phyloP scores from a whole-genome alignment of 2,329 filamentous ascomycete genomes.

The Hymenoscyphus salicellus region DNA sequence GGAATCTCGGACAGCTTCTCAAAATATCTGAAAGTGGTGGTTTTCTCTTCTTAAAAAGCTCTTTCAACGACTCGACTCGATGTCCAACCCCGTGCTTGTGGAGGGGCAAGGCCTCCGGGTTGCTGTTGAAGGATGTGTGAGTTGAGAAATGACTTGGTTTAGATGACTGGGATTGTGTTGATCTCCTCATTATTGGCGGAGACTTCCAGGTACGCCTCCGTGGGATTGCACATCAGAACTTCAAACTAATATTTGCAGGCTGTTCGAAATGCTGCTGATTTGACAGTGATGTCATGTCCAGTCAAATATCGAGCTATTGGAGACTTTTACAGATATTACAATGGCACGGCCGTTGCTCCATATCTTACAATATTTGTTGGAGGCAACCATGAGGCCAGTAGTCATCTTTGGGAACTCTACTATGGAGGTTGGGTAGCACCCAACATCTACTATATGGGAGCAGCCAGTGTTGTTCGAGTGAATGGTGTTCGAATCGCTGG shows the following conservation, averaged over 20 bases:
- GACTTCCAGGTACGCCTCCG: slow-evolving; percentile 72
- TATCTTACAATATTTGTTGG: slow-evolving; percentile 90
- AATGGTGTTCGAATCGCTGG: slow-evolving; percentile 85
- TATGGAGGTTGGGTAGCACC: slow-evolving; percentile 97
- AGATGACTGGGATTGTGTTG: slow-evolving; percentile 68
- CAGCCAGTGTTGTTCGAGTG: slow-evolving; percentile 81
- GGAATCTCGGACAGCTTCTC: background rate
- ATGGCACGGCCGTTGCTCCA: slow-evolving; percentile 70
- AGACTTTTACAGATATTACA: slow-evolving; percentile 94
- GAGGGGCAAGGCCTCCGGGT: slow-evolving; percentile 59
- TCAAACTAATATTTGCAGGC: slow-evolving; percentile 50
- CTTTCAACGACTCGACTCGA: background rate
- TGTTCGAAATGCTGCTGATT: slow-evolving; percentile 81
- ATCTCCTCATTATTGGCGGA: slow-evolving; percentile 89
- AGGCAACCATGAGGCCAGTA: slow-evolving; percentile 93
- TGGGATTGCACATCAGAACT: background rate
- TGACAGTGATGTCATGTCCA: slow-evolving; percentile 86
- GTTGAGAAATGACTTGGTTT: slow-evolving; percentile 35
- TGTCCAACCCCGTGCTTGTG: slow-evolving; percentile 19
- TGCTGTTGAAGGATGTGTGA: slow-evolving; percentile 82
- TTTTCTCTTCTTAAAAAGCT: background rate
- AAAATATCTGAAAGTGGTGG: background rate
- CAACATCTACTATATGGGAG: slow-evolving; percentile 95
- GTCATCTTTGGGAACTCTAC: slow-evolving; percentile 86
- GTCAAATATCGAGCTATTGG: slow-evolving; percentile 82